A percentile compares a stretch with the other conserved stretches of the same genome.
phyloP scores from a whole-genome alignment of 2,329 filamentous ascomycete genomes.

The Colletotrichum nymphaeae region DNA sequence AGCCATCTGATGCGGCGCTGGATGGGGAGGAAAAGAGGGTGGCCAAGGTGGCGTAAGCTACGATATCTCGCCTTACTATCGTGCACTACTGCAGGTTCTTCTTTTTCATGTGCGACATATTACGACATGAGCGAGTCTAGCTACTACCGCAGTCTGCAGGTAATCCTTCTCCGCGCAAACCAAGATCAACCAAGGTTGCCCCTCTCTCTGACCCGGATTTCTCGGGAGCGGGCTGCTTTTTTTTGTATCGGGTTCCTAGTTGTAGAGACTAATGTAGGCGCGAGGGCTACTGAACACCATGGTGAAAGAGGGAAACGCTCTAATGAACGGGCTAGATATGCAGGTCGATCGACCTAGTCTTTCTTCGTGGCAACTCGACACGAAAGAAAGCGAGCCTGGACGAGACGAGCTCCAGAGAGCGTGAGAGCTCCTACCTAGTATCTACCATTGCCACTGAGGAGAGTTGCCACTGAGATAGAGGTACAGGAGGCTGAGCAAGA shows the following conservation, averaged over 20 bases:
- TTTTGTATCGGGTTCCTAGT: not conserved
- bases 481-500: not conserved
- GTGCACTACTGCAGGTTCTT: not conserved
- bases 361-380: not conserved
- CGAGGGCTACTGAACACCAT: not conserved
- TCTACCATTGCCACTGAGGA: not conserved
- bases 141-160: not conserved
- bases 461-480: not conserved
- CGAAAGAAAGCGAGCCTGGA: not conserved
- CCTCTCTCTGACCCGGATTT: not conserved
- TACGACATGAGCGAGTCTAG: not conserved
- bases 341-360: not conserved
- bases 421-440: not conserved
- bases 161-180: not conserved
- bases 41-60: not conserved
- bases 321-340: not conserved
- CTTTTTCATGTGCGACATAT: not conserved
- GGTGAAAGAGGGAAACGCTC: not conserved
- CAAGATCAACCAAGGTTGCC: no score
- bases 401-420: not conserved
- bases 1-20: not conserved
- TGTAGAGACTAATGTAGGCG: slow-evolving; percentile 22
- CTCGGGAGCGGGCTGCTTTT: not conserved
- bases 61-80: not conserved
- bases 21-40: not conserved